Evolutionary conservation across 116 monocot species (phyloP), one percentile per base, ranked within the genome.

Genomic region (Cymodocea nodosa): DNA sequence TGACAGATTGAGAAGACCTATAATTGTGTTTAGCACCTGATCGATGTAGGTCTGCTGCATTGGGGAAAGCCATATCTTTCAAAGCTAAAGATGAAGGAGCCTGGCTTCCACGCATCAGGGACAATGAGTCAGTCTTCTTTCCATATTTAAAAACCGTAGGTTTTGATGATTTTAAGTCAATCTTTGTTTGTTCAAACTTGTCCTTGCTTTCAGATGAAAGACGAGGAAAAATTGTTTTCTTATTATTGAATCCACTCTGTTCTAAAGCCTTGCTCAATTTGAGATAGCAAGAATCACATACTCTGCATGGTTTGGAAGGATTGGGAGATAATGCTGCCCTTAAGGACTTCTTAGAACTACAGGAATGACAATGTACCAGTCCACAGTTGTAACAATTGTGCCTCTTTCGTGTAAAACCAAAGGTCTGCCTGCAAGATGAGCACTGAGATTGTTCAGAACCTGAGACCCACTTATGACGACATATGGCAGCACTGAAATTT

Each of bases 341-440:
- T 39, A 83, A 56, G 60, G 81, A 78, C 70, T 92, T 92, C 35
- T 74, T 75, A 13, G 87, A 80, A 67, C 76, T 87, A 67, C 92
- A 92, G 5, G 84, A 77, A 74, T 92, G 83, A 62, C 92, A 92
- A 71, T 80, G 81, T n/a, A 84, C 84, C 60, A 92, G 82, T 16
- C 87, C 87, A 70, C 92, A 92, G 64, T 92, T 84, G 63, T 92
- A 87, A 74, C 92, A 92, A 62, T 84, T 80, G 74, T 84, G 92
- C 61, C 81, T 82, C 78, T 87, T 87, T 68, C 92, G 73, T 50
- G 92, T 92, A 67, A 92, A 92, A 13, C 92, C 87, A 85, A 92
- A 92, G 50, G 84, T 55, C 49, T 92, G 92, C 62, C 85, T 68
- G 62, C 92, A 92, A 35, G 76, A 71, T 14, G 84, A 82, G 72